Evolutionary conservation across 257 asterid genomes (phyloP).

Genomic region (Fraxinus quadrangulata): DNA sequence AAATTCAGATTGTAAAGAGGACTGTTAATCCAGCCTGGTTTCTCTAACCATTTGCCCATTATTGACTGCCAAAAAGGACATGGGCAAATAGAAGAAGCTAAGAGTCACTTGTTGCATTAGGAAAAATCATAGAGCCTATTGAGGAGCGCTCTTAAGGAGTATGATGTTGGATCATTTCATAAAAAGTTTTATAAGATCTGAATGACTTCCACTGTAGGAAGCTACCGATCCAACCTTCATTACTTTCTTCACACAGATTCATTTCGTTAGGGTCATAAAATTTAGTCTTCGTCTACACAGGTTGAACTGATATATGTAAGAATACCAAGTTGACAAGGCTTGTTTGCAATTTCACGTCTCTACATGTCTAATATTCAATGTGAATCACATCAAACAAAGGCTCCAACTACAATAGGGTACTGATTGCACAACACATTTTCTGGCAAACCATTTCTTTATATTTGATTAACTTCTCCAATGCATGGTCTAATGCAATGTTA

Average conservation of each 20-base stretch:
- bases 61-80: conserved; percentile 1
- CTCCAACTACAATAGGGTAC: background rate
- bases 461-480: background rate
- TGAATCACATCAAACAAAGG: background rate
- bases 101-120: background rate
- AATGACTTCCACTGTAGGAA: background rate
- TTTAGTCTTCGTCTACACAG: background rate
- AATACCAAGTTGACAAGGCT: background rate
- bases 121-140: background rate
- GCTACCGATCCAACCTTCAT: background rate
- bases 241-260: background rate
- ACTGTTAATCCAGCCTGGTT: background rate
- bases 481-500: background rate
- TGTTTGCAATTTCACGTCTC: background rate
- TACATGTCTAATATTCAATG: background rate
- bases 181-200: background rate
- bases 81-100: background rate
- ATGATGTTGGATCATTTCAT: background rate
- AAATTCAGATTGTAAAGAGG: background rate
- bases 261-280: background rate
- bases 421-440: background rate
- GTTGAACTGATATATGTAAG: background rate
- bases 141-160: background rate
- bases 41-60: background rate
- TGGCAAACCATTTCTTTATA: background rate